Percentiles rank a stretch among this genome's conserved stretches.
Conservation (phyloP, 176 grass and related monocot genomes). For the Musa schizocarpa region DNA sequence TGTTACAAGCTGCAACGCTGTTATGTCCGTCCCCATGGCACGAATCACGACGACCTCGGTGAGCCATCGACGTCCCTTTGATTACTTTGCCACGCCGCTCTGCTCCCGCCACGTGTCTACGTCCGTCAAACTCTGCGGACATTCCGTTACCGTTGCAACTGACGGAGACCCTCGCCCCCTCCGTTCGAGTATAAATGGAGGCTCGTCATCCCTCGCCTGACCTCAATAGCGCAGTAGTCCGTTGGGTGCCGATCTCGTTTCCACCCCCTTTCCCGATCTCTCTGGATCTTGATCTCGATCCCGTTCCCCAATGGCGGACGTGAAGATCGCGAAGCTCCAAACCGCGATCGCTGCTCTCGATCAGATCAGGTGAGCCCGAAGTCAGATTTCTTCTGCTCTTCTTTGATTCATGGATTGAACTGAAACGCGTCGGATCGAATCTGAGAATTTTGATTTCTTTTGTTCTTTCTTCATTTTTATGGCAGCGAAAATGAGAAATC, state of each 20-base stretch:
- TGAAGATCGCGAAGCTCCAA: conserved; percentile 47
- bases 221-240: conserved; percentile 36
- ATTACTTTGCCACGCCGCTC: neutral
- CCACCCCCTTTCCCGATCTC: conserved; percentile 8
- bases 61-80: neutral
- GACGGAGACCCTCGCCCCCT: neutral
- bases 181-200: neutral
- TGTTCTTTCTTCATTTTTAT: neutral
- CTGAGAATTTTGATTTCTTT: neutral
- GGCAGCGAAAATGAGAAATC: conserved; percentile 85
- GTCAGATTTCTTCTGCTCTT: conserved; percentile 4
- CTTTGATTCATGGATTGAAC: neutral
- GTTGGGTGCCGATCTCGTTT: neutral
- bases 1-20: neutral
- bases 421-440: conserved; percentile 9
- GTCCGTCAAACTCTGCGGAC: neutral
- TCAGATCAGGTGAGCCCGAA: conserved; percentile 58
- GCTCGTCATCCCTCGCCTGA: conserved; percentile 29
- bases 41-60: neutral
- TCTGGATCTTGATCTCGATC: conserved; percentile 7
- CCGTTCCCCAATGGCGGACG: conserved; percentile 35
- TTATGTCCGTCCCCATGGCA: neutral
- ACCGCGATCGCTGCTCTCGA: conserved; percentile 44
- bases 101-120: neutral
- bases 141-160: neutral